These are phyloP conservation scores for Nothomitra cinnamomea DNA, from an alignment of 2,329 filamentous ascomycete species.

Conservation along the genomic window DNA sequence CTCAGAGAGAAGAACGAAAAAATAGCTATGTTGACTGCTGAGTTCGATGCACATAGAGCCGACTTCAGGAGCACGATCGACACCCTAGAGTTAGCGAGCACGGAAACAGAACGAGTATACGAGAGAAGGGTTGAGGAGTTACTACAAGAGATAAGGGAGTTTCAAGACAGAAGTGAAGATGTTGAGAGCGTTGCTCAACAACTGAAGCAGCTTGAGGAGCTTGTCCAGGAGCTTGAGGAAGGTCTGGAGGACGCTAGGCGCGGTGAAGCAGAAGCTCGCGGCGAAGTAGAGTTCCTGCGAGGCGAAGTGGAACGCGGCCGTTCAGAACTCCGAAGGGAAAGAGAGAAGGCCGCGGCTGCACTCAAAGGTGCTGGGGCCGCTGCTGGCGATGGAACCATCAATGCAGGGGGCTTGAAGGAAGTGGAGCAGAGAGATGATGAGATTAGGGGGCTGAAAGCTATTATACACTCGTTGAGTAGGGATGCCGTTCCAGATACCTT, in stretches of 20 bases:
- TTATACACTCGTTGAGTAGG: conserved; percentile 86
- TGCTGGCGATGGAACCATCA: conserved; percentile 16
- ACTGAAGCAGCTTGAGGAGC: conserved; percentile 85
- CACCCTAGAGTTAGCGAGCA: conserved; percentile 84
- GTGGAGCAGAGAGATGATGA: conserved; percentile 92
- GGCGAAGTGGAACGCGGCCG: conserved; percentile 88
- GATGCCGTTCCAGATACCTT: conserved; percentile 33
- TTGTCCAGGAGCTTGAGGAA: conserved; percentile 93
- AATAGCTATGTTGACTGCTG: conserved; percentile 78
- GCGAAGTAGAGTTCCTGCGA: conserved; percentile 86
- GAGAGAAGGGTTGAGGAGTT: conserved; percentile 82
- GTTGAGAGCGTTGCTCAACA: conserved; percentile 83
- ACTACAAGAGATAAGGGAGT: conserved; percentile 64
- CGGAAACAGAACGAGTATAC: conserved; percentile 90
- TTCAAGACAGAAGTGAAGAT: conserved; percentile 70
- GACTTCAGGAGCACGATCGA: conserved; percentile 96
- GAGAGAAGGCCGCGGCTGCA: conserved; percentile 57
- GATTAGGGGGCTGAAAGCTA: conserved; percentile 89
- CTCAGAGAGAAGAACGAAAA: conserved; percentile 93
- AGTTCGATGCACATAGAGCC: conserved; percentile 87
- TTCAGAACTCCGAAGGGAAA: conserved; percentile 72
- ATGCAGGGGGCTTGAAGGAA: conserved; percentile 41
- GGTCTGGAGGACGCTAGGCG: conserved; percentile 86
- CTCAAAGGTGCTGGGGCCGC: conserved; percentile 35
- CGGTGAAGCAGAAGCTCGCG: conserved; percentile 86